Evolutionary conservation across 2,329 filamentous ascomycete genomes (phyloP), one percentile per base, ranked within the genome.

Genomic region (Cladosporium sp.): DNA sequence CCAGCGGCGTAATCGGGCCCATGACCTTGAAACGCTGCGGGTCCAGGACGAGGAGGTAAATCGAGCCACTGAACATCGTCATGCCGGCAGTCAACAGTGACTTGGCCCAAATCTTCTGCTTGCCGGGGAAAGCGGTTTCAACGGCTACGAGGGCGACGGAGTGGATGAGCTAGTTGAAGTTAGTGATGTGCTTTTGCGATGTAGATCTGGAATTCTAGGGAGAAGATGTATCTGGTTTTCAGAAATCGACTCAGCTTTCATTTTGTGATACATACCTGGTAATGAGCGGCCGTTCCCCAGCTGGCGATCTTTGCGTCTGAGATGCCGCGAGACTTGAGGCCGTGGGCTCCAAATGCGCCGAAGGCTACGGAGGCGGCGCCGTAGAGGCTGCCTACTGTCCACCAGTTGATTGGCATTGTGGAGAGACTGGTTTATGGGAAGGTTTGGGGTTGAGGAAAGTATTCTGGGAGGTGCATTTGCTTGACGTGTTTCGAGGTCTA

Each of bases 261-360:
- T 58, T 28, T n/a, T 45, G 5, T n/a, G 6, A 7, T 11, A 64
- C 61, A 3, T 72, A 86, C 85, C 74, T 88, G 85, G 65, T 88
- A 89, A 40, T 88, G 85, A 2, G 86, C 85, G 1, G 85, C 86
- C 0, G 85, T 88, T 11, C 73, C 71, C 81, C 84, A 88, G 69
- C 78, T 87, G 5, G 83, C 80, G 40, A 88, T 71, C 61, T 79
- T 79, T 12, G 76, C 72, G 3, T 85, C 84, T 64, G 88, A 85
- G 9, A 79, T 68, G 67, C 87, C 83, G 63, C 76, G 75, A 60
- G 80, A 80, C 74, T 87, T 88, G 40, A 88, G 75, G 11, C 85
- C 85, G 69, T 89, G 86, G 12, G 85, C 84, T 37, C 86, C 86
- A 71, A 88, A 89, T 0, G 86, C 86, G 34, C 86, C 86, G 58